Percentiles rank a stretch among this genome's conserved stretches.
Conservation (phyloP, 345 rosid species). For the Punica granatum region DNA sequence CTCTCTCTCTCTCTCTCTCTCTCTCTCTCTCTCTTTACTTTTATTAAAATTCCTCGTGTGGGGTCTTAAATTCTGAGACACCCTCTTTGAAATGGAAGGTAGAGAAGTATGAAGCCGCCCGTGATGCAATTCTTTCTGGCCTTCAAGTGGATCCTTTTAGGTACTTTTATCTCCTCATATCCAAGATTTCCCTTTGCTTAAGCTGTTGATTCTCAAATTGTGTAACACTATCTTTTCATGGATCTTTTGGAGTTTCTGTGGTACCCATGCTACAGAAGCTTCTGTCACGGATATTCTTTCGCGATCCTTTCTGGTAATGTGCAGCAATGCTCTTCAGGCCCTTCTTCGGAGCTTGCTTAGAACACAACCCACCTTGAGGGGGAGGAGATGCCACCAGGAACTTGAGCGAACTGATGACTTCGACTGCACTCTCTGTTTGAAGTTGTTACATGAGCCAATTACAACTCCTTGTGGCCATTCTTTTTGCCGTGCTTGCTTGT, state of each 20-base stretch:
- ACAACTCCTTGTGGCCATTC: slow-evolving; percentile 98
- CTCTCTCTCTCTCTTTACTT: neutral
- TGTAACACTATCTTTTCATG: neutral
- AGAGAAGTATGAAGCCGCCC: slow-evolving; percentile 82
- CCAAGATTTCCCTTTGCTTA: neutral
- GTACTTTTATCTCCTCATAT: slow-evolving; percentile 24
- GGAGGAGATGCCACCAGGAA: slow-evolving; percentile 32
- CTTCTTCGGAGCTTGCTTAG: slow-evolving; percentile 61
- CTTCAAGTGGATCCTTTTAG: slow-evolving; percentile 88
- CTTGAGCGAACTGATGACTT: slow-evolving; percentile 75
- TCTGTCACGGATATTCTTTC: neutral
- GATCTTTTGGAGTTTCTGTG: neutral
- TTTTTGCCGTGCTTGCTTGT: slow-evolving; percentile 82
- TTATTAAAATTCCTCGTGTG: neutral
- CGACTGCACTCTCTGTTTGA: slow-evolving; percentile 88
- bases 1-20: neutral
- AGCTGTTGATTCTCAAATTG: neutral
- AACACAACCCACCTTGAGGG: slow-evolving; percentile 21
- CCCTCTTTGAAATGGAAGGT: slow-evolving; percentile 37
- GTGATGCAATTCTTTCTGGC: slow-evolving; percentile 68
- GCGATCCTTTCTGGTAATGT: slow-evolving; percentile 34
- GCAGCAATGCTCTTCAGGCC: slow-evolving; percentile 70
- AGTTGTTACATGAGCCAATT: slow-evolving; percentile 76
- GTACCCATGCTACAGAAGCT: neutral
- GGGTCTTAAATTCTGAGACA: neutral